Conservation (phyloP, 73 alveolate species). For the Tetrahymena borealis region DNA sequence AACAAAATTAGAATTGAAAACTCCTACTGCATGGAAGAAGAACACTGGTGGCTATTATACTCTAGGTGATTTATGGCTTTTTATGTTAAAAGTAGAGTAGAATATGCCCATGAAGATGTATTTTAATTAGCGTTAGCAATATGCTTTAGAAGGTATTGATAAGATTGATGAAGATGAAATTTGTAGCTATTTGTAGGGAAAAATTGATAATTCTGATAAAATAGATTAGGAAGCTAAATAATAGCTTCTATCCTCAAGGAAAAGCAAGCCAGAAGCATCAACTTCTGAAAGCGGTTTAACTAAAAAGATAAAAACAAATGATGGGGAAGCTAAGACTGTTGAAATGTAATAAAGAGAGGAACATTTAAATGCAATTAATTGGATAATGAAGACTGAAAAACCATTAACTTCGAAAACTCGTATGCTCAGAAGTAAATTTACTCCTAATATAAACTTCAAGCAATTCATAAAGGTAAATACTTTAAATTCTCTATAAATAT, state of each 20-base stretch:
- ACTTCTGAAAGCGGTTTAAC: conserved; percentile 11
- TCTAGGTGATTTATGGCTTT: conserved; percentile 60
- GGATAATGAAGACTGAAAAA: conserved; percentile 44
- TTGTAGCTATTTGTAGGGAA: conserved; percentile 41
- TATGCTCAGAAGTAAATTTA: conserved; percentile 56
- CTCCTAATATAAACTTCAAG: conserved; percentile 49
- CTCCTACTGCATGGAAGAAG: conserved; percentile 47
- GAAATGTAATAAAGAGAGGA: conserved; percentile 48
- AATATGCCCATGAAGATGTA: conserved; percentile 31
- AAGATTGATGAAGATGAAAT: conserved; percentile 49
- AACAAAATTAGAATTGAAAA: conserved; percentile 36
- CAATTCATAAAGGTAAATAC: conserved; percentile 47
- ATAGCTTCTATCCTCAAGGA: conserved; percentile 41
- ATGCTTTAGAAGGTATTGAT: conserved; percentile 37
- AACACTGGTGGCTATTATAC: conserved; percentile 35
- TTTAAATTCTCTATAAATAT: too few species aligned
- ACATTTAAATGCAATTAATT: conserved; percentile 29
- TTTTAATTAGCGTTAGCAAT: conserved; percentile 32
- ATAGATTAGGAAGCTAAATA: conserved; percentile 47
- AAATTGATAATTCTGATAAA: conserved; percentile 50
- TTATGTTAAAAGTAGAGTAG: conserved; percentile 13
- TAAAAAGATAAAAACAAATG: conserved; percentile 29
- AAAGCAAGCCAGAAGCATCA: conserved; percentile 47
- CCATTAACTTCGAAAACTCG: conserved; percentile 45
- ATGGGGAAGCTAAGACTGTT: conserved; percentile 34